Evolutionary conservation across 805 yeast species (phyloP).

Genomic region (Saccharomycopsis fibuligera): DNA sequence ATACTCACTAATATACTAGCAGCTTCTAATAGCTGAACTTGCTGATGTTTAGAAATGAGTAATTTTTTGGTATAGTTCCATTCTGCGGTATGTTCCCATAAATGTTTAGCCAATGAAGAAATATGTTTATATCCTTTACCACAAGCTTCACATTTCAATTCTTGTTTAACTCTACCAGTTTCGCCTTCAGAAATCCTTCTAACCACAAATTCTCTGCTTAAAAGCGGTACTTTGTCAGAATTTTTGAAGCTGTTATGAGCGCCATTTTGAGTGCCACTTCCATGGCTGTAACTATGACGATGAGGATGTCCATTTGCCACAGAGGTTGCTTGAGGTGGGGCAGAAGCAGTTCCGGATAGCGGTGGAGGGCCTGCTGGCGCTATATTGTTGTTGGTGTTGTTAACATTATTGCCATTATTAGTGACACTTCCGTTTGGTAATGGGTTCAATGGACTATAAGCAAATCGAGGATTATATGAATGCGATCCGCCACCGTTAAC

Average conservation of each 20-base stretch:
- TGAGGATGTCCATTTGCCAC: background rate
- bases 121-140: slow-evolving; percentile 90
- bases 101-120: slow-evolving; percentile 77
- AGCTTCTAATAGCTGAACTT: slow-evolving; percentile 75
- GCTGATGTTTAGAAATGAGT: slow-evolving; percentile 80
- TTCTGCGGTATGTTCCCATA: slow-evolving; percentile 94
- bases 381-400: too few species aligned
- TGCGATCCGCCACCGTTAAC: background rate
- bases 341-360: background rate
- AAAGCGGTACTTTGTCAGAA: slow-evolving; percentile 29
- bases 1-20: slow-evolving; percentile 72
- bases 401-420: too few species aligned
- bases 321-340: background rate
- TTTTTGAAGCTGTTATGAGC: background rate
- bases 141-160: slow-evolving; percentile 81
- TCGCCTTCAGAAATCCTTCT: slow-evolving; percentile 83
- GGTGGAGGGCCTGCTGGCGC: background rate
- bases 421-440: too few species aligned
- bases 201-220: slow-evolving; percentile 66
- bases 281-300: background rate
- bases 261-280: background rate
- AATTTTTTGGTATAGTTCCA: slow-evolving; percentile 84
- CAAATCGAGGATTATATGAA: background rate
- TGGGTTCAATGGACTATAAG: too few species aligned
- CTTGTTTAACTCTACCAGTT: slow-evolving; percentile 77